These are phyloP conservation scores for Syzygium grande DNA, from an alignment of 345 rosid species.

Conservation along the genomic window DNA sequence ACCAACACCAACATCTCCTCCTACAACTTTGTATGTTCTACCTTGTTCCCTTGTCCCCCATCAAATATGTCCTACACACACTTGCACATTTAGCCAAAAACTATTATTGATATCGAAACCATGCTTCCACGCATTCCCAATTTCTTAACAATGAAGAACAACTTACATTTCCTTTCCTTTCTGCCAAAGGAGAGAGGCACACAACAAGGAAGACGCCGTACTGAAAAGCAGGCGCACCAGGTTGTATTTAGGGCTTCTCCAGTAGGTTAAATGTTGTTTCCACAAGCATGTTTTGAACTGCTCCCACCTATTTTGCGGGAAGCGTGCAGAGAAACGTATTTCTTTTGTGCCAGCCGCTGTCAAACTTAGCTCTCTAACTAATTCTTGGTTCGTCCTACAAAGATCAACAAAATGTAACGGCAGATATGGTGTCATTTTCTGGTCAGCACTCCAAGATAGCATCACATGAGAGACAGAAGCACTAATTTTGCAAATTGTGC, in stretches of 20 bases:
- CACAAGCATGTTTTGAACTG: constrained; percentile 31
- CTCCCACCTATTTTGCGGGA: constrained; percentile 16
- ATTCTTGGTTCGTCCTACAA: constrained; percentile 11
- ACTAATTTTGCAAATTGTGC: neutral
- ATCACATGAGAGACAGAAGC: neutral
- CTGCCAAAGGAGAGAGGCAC: constrained; percentile 22
- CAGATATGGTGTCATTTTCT: neutral
- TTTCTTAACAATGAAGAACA: neutral
- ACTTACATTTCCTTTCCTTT: constrained; percentile 31
- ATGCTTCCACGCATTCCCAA: no score
- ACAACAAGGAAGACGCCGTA: constrained; percentile 5
- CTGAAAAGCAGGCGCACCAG: constrained; percentile 5
- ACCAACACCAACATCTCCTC: no score
- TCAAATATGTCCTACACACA: no score
- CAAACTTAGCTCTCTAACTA: constrained; percentile 6
- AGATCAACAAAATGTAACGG: neutral
- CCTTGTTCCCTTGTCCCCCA: no score
- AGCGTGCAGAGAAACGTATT: constrained; percentile 8
- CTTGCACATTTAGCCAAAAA: no score
- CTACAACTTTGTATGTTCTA: no score
- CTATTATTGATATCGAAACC: no score
- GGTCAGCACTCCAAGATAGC: neutral
- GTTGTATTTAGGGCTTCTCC: constrained; percentile 31
- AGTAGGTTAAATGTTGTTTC: constrained; percentile 25
- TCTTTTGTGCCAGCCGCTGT: constrained; percentile 11